Conservation (phyloP, 805 yeast species). For the Schwanniomyces occidentalis region DNA sequence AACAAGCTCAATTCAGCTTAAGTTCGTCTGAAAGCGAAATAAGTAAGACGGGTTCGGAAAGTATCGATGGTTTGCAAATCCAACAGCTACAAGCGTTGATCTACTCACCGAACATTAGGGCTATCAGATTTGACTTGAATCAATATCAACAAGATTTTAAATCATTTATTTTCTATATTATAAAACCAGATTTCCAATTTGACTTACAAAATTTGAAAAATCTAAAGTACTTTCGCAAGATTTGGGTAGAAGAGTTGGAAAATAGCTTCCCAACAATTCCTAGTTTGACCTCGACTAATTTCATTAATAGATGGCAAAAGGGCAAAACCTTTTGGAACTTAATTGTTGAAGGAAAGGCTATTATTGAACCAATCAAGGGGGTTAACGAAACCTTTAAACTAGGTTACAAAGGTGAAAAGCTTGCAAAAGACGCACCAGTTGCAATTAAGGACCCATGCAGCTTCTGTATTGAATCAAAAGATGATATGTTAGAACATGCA, state of each 20-base stretch:
- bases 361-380: conserved; percentile 84
- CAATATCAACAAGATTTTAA: conserved; percentile 46
- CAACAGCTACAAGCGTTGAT: conserved; percentile 24
- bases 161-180: conserved; percentile 35
- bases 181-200: conserved; percentile 33
- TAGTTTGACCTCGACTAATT: conserved; percentile 51
- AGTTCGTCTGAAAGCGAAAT: background rate
- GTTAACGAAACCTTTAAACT: conserved; percentile 71
- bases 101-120: conserved; percentile 34
- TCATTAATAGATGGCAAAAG: conserved; percentile 43
- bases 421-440: conserved; percentile 47
- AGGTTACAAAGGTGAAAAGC: conserved; percentile 23
- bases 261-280: conserved; percentile 33
- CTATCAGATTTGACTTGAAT: conserved; percentile 46
- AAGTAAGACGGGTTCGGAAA: conserved; percentile 8
- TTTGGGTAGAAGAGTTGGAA: conserved; percentile 78
- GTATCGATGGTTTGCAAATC: conserved; percentile 3
- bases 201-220: conserved; percentile 46
- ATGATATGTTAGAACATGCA: conserved; percentile 71
- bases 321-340: conserved; percentile 57
- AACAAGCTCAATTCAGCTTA: conserved; percentile 1
- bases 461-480: conserved; percentile 78
- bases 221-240: conserved; percentile 59
- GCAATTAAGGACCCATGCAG: conserved; percentile 78
- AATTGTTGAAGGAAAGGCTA: conserved; percentile 76